A percentile compares a stretch with the other conserved stretches of the same genome.
phyloP scores from a whole-genome alignment of 495 filamentous ascomycete genomes.

The Tuber magnatum region DNA sequence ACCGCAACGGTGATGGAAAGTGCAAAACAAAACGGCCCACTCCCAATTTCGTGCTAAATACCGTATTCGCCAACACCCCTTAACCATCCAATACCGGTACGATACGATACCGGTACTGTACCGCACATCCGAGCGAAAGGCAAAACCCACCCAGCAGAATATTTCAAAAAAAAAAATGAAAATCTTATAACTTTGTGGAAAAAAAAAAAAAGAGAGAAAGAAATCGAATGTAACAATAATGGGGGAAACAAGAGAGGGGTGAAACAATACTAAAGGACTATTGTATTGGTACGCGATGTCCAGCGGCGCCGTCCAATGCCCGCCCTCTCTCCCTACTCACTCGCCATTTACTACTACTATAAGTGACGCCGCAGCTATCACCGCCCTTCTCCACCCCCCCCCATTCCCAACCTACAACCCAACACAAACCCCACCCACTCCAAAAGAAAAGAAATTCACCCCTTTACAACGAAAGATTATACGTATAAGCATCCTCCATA shows the following conservation, averaged over 20 bases:
- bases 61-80: neutral
- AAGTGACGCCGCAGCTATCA: too few relatives aligned
- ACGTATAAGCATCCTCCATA: conserved; percentile 98
- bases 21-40: neutral
- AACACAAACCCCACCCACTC: neutral
- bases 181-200: neutral
- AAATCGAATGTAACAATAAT: neutral
- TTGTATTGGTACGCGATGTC: neutral
- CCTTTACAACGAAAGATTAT: conserved; percentile 75
- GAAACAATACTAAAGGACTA: neutral
- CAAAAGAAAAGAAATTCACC: neutral
- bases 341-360: neutral
- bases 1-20: neutral
- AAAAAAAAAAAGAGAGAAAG: neutral
- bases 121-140: neutral
- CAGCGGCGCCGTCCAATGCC: neutral
- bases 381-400: neutral
- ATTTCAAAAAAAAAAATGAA: neutral
- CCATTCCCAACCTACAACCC: neutral
- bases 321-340: neutral
- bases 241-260: neutral
- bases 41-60: neutral
- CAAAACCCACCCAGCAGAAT: neutral
- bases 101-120: neutral
- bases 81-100: neutral